Evolutionary conservation across 768 basidiomycete genomes (phyloP), one percentile per base, ranked within the genome.

Genomic region (Russula vinacea): DNA sequence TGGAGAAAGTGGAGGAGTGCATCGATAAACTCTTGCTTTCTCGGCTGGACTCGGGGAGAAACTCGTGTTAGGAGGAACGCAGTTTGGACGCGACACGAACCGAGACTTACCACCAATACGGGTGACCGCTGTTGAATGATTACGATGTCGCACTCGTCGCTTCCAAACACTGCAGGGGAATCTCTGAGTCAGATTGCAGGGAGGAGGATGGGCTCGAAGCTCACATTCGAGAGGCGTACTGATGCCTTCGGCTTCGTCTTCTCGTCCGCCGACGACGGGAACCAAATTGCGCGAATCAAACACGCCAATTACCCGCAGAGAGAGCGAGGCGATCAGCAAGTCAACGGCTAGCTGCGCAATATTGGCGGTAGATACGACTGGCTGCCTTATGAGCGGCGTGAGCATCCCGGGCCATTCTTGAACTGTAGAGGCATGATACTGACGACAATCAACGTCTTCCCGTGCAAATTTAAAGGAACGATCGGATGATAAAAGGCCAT

Each of bases 41-140:
- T 79, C 32, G 82, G 77, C 89, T 92, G 69, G 19, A 37, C 1
- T 29, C 26, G 16, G 60, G 29, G 37, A 16, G 40, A 2, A 17
- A 32, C 26, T 16, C n/a, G 51, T 2, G n/a, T 32, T 13, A 5
- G 13, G 1, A 7, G 17, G 35, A 6, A 35, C 19, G 3, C 2
- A n/a, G 26, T 10, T 51, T 10, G 16, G 11, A 68, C 10, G 26
- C 17, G 49, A 65, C 42, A 39, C 26, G 53, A 29, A 50, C 26
- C 8, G 26, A 37, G 17, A 57, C 78, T 42, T 65, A 89, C 92
- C 78, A 90, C 90, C 61, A 93, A 74, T 3, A 84, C 83, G 17
- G 91, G 92, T 22, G 92, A 92, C 62, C 90, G 77, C 69, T 93
- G 91, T 70, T 92, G 92, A 19, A 93, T 73, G 53, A 90, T 77